Evolutionary conservation across 257 asterid species (phyloP).

Genomic region (Haberlea rhodopensis): DNA sequence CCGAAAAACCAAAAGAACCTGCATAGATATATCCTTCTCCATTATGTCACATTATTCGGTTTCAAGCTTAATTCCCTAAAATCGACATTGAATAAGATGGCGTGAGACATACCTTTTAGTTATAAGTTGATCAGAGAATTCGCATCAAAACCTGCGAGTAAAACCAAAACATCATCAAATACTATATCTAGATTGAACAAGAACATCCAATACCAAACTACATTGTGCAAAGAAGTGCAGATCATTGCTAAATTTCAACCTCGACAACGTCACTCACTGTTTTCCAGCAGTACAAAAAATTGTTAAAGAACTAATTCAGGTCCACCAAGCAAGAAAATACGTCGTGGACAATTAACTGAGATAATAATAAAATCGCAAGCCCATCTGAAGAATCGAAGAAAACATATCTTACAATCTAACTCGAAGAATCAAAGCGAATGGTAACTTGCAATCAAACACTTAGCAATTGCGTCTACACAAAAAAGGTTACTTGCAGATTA

Average conservation of each 20-base stretch:
- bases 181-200: background rate
- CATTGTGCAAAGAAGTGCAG: conserved; percentile 12
- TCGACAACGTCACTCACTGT: conserved; percentile 2
- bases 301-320: conserved; percentile 1
- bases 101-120: conserved; percentile 29
- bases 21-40: conserved; percentile 18
- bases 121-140: conserved; percentile 36
- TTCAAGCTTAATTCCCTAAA: conserved; percentile 1
- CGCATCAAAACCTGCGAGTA: conserved; percentile 51
- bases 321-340: background rate
- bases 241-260: background rate
- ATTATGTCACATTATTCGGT: background rate
- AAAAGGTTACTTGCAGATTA: no score
- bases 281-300: background rate
- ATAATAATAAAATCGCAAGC: background rate
- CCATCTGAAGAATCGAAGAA: background rate
- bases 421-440: conserved; percentile 28
- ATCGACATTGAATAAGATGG: background rate
- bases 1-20: conserved; percentile 29
- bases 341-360: background rate
- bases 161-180: conserved; percentile 22
- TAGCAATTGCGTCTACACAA: conserved; percentile 25
- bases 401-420: background rate
- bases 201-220: conserved; percentile 6
- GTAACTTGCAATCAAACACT: conserved; percentile 31